Evolutionary conservation across 2,329 filamentous ascomycete genomes (phyloP).

Genomic region (Xylariales sp.): DNA sequence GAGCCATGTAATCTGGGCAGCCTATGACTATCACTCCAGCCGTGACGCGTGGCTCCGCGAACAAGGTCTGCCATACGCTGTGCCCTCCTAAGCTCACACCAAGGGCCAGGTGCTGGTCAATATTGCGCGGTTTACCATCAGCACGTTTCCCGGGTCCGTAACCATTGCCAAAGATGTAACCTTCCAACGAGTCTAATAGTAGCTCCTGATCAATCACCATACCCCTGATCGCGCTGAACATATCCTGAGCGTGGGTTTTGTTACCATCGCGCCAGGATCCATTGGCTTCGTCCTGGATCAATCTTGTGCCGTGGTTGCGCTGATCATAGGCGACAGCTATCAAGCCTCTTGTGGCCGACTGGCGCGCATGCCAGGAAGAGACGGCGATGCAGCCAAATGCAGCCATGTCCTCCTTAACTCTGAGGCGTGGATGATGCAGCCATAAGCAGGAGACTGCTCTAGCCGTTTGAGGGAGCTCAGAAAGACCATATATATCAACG

Average conservation of each 20-base stretch:
- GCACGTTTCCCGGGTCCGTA: conserved; percentile 18
- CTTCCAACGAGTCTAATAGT: conserved; percentile 73
- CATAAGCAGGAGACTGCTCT: conserved; percentile 73
- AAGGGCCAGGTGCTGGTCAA: conserved; percentile 67
- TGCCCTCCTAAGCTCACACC: conserved; percentile 88
- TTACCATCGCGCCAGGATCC: conserved; percentile 78
- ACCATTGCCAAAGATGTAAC: conserved; percentile 60
- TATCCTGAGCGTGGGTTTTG: conserved; percentile 78
- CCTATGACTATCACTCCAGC: conserved; percentile 79
- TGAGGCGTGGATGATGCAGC: conserved; percentile 79
- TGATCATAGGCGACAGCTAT: conserved; percentile 87
- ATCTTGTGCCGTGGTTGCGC: conserved; percentile 79
- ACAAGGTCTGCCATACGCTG: conserved; percentile 76
- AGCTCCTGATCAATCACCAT: conserved; percentile 71
- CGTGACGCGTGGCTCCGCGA: conserved; percentile 74
- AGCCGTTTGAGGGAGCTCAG: conserved; percentile 56
- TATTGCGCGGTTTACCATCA: conserved; percentile 17
- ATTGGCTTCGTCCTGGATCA: conserved; percentile 66
- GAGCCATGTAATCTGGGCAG: conserved; percentile 75
- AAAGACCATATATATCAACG: conserved; percentile 75
- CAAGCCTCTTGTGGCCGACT: conserved; percentile 46
- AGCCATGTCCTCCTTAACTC: conserved; percentile 69
- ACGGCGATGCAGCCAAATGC: conserved; percentile 68
- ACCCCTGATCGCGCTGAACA: conserved; percentile 73
- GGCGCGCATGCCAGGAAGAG: conserved; percentile 42